Base-by-base conservation (phyloP, 495 filamentous ascomycete genomes). In the Penicillium mononematosum region DNA sequence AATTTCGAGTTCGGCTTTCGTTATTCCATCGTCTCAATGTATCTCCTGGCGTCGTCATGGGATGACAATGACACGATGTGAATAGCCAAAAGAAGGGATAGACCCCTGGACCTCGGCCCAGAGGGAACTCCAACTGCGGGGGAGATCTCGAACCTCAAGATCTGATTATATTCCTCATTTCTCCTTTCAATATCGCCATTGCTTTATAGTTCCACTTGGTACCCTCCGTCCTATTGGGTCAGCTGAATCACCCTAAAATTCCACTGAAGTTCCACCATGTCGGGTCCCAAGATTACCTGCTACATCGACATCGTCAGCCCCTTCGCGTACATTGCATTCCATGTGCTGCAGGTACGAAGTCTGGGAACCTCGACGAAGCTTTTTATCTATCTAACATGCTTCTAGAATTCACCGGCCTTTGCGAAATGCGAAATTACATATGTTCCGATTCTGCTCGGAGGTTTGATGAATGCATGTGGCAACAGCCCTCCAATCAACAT, bases 221-320 rank as follows among this genome's bases (percentile, higher is more conserved):
- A 20, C 46, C 17, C 1, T 16, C n/a, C 7, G 6, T 22, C 46
- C 19, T n/a, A 36, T 50, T 10, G 17, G 47, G 31, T 38, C 22
- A 50, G 31, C 5, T 50, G 31, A 31, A 22, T 50, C n/a, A 36
- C 11, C 27, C 36, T 34, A 34, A 49, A 46, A 34, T 29, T 6
- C 4, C 22, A 24, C 22, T 29, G 4, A 48, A 17, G 9, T 56
- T 31, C 20, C 47, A 64, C 36, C 17, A 83, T 83, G 79, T 63
- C 70, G 16, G 59, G 47, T n/a, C 81, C 85, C 19, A 82, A 85
- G 69, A 78, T 91, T 42, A 85, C 78, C 0, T 75, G 89, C 43
- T 90, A 85, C 64, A 58, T 89, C 34, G 88, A 90, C 69, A 79
- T 85, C 31, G 81, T 91, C 29, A 86, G 82, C 64, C 88, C 88